These are phyloP conservation scores for Amanita thiersii DNA, from an alignment of 768 basidiomycete species.

Conservation along the genomic window DNA sequence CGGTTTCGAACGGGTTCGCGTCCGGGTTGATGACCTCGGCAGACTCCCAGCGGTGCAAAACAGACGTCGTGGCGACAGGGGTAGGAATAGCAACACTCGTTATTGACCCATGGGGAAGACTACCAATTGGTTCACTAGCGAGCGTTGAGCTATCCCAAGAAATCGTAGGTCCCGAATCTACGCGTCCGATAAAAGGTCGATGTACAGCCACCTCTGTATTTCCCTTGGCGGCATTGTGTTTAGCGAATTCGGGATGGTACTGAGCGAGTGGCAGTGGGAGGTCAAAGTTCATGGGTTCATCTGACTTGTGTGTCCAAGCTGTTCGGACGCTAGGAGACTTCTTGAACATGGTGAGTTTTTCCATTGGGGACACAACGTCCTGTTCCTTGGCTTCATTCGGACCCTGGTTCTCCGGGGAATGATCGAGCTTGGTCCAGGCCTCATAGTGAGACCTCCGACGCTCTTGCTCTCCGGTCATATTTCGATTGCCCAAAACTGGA, in stretches of 20 bases:
- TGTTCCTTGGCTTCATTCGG: constrained; percentile 36
- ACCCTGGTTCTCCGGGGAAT: constrained; percentile 40
- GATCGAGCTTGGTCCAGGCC: constrained; percentile 52
- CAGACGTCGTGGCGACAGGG: constrained; percentile 43
- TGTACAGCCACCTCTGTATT: constrained; percentile 6
- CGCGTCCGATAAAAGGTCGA: constrained; percentile 35
- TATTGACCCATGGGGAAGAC: constrained; percentile 27
- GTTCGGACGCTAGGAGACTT: constrained; percentile 51
- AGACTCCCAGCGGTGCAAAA: constrained; percentile 59
- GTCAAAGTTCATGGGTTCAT: constrained; percentile 30
- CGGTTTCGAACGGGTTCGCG: constrained; percentile 17
- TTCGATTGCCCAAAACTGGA: constrained; percentile 25
- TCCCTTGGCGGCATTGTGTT: constrained; percentile 23
- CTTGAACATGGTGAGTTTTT: constrained; percentile 63
- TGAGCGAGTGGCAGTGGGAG: constrained; percentile 45
- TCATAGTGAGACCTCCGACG: constrained; percentile 38
- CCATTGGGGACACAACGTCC: constrained; percentile 41
- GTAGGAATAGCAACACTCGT: constrained; percentile 55
- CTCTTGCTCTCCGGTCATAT: constrained; percentile 30
- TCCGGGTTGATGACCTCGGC: constrained; percentile 33
- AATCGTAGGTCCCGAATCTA: constrained; percentile 30
- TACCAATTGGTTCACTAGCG: background rate
- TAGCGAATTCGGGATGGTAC: constrained; percentile 44
- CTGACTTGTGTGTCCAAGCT: constrained; percentile 39
- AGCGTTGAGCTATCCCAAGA: constrained; percentile 34